Evolutionary conservation across 2,329 filamentous ascomycete genomes (phyloP), one percentile per base, ranked within the genome.

Genomic region (Neonectria hederae): DNA sequence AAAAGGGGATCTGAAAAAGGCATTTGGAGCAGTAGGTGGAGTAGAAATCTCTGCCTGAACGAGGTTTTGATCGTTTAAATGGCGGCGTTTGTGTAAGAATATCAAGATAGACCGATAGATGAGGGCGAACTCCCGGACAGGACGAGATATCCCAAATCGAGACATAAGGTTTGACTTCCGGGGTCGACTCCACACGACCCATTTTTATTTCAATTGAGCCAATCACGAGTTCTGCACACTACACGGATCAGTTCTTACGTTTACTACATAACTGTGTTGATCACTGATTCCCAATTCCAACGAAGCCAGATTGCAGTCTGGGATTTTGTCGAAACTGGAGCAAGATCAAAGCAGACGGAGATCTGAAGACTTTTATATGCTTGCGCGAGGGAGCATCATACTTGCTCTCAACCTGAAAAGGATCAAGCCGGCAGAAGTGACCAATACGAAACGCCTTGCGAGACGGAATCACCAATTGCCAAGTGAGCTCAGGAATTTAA

Each of bases 11-110:
- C 83, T 91, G 73, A 92, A 92, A 85, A 88, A 89, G 80, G 80
- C 84, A 2, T 80, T 93, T 5, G 90, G 90, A 60, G 92, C 92
- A 55, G 87, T 85, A 14, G 90, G 90, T n/a, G 92, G 91, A 81
- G 89, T 94, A 35, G 91, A 94, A 81, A 91, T 93, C 69, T 79
- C 69, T 57, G 67, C 68, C 66, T 74, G 69, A 71, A 52, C 62
- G 61, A 26, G 14, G 11, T 55, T 30, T 10, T 40, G 24, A 7
- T 22, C 62, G 59, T 40, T 40, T 32, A 53, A 65, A 65, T 30
- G 26, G 58, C 45, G 32, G 48, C 45, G n/a, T 42, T 42, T 21
- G 38, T 42, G 38, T 42, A 42, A 42, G 38, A 42, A 42, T 42
- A 42, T 42, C 3, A 42, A 42, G 38, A 42, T 42, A 42, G 38